Evolutionary conservation across 768 basidiomycete genomes (phyloP), one percentile per base, ranked within the genome.

Genomic region (Tylopilus plumbeoviolaceoides): DNA sequence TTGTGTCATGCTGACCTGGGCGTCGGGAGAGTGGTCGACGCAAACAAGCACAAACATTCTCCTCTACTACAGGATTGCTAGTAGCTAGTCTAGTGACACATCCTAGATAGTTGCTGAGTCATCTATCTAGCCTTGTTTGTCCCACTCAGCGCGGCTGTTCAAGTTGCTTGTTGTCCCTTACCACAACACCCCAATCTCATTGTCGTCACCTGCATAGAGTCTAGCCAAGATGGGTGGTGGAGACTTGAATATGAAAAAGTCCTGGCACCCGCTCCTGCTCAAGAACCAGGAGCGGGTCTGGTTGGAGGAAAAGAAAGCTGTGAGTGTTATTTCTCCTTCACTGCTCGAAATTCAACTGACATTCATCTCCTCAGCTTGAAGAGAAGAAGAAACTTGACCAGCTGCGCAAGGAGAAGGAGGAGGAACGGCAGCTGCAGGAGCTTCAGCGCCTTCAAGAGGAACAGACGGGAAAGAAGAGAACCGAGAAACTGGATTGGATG

Each of bases 241-340:
- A 56, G 95, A 98, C 72, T 79, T 98, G 69, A 98, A 98, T 67
- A 98, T 98, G 95, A 97, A 91, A 74, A 95, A 97, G 81, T 94
- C 91, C 59, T 98, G 95, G 95, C 95, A 98, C 70, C 95, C 95
- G 81, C 85, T 94, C 79, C 89, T 95, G 73, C 72, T 97, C 72
- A 93, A 92, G 70, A 95, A 95, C 74, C 95, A 98, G 86, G 92
- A 95, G 84, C 84, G 90, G 82, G 97, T 98, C 64, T 98, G 97
- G 95, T 80, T 98, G 51, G 90, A 95, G 72, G 97, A 99, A 73
- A 94, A 95, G 82, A 88, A 91, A 67, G 93, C 94, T 49, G 92
- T 91, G 67, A 63, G 89, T 78, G 15, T 17, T 31, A 28, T 47
- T 36, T 23, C 15, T 6, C 2, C 9, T 46, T 21, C 23, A 5